Evolutionary conservation across 1,284 basidiomycete species (phyloP).

Genomic region (Cutaneotrichosporon dermatis): DNA sequence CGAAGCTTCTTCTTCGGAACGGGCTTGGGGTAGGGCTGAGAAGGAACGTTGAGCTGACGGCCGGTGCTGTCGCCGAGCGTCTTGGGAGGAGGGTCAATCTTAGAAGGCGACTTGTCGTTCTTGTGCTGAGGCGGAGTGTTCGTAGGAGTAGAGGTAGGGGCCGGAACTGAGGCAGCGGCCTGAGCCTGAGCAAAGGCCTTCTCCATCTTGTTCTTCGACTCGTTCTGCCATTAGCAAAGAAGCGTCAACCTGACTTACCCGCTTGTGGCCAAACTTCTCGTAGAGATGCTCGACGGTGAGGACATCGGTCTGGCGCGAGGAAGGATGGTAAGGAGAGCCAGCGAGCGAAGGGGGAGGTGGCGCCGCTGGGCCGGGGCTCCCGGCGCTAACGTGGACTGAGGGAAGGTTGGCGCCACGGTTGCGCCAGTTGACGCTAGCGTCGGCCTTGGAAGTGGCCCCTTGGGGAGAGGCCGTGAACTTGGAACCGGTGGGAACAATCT

Average conservation of each 20-base stretch:
- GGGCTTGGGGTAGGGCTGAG: neutral
- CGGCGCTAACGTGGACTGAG: neutral
- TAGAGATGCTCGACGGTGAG: conserved; percentile 42
- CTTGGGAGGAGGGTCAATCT: neutral
- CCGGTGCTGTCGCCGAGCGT: conserved; percentile 7
- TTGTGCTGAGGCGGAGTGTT: neutral
- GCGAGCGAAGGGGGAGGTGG: neutral
- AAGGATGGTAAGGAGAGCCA: neutral
- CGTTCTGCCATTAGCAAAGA: neutral
- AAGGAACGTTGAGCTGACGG: conserved; percentile 4
- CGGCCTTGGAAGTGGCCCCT: conserved; percentile 30
- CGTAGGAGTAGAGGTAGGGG: too few species aligned
- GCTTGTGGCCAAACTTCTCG: conserved; percentile 29
- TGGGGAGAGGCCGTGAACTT: conserved; percentile 6
- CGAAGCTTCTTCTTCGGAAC: conserved; percentile 7
- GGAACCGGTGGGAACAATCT: conserved; percentile 1
- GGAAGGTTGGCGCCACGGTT: neutral
- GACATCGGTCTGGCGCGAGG: conserved; percentile 2
- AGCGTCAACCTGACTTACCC: neutral
- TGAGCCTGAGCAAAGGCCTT: neutral
- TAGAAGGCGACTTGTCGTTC: conserved; percentile 1
- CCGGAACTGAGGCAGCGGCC: too few species aligned
- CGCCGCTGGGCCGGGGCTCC: neutral
- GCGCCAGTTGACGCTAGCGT: conserved; percentile 41
- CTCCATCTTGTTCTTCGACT: conserved; percentile 4